These are phyloP conservation scores for Mortierella sp. DNA, from an alignment of 371 early-diverging fungal genomes.

Conservation along the genomic window DNA sequence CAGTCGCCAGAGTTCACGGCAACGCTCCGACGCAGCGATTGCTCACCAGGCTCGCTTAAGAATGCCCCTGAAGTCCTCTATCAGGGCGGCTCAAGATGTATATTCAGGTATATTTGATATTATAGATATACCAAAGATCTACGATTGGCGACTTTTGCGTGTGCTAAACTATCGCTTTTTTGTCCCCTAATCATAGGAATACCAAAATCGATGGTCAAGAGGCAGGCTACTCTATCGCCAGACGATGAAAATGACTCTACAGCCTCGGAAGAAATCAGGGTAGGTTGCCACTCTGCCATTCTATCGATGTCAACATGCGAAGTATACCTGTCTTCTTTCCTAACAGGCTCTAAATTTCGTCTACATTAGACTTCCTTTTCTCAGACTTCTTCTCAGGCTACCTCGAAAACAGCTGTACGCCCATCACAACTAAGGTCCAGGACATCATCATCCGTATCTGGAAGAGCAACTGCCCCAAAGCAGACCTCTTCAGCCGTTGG, in stretches of 20 bases:
- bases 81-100: constrained; percentile 35
- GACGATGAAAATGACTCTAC: constrained; percentile 48
- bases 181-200: constrained; percentile 10
- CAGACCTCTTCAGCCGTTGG: constrained; percentile 1
- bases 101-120: constrained; percentile 15
- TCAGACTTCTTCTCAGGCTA: neutral
- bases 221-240: constrained; percentile 30
- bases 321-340: too few relatives aligned
- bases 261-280: constrained; percentile 37
- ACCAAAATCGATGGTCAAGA: constrained; percentile 24
- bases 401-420: constrained; percentile 11
- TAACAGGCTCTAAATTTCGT: neutral
- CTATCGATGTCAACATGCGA: too few relatives aligned
- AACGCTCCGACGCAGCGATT: constrained; percentile 36
- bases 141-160: neutral
- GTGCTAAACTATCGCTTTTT: neutral
- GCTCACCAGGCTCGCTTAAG: constrained; percentile 47
- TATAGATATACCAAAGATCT: neutral
- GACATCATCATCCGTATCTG: neutral
- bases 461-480: constrained; percentile 6
- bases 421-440: constrained; percentile 22
- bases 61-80: constrained; percentile 39
- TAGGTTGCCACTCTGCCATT: neutral
- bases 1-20: constrained; percentile 23
- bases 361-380: too few relatives aligned